Evolutionary conservation across 352 stramenopile genomes (phyloP).

Genomic region (Phytophthora aleatoria): DNA sequence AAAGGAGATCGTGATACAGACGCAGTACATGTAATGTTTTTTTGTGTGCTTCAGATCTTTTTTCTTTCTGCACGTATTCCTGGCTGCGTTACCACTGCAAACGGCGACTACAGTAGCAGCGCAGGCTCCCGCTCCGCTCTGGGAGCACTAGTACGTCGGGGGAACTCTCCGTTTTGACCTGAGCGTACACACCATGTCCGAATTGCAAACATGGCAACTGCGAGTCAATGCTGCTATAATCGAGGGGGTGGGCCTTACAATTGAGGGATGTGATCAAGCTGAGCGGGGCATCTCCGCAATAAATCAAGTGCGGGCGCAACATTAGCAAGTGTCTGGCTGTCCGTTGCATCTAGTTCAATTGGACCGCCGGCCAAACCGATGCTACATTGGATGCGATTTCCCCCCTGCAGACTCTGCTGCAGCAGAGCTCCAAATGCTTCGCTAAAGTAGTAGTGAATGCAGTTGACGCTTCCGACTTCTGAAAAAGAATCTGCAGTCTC

Average conservation of each 20-base stretch:
- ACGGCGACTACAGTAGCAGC: no score
- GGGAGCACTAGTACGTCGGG: no score
- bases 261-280: conserved; percentile 14
- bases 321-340: conserved; percentile 10
- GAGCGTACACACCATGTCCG: no score
- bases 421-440: no score
- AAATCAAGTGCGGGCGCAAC: conserved; percentile 32
- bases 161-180: no score
- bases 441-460: not conserved
- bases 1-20: not conserved
- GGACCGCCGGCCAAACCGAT: not conserved
- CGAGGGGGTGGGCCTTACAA: not conserved
- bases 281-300: conserved; percentile 14
- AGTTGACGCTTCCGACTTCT: not conserved
- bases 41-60: not conserved
- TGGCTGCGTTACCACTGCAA: no score
- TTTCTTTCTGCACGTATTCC: not conserved
- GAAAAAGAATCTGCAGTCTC: not conserved
- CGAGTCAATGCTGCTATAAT: not conserved
- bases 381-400: no score
- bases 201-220: no score
- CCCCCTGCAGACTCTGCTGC: no score
- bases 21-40: not conserved
- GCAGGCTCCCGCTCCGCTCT: no score
- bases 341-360: conserved; percentile 14